phyloP scores from a whole-genome alignment of 495 filamentous ascomycete species.

The Schizothecium vesticola region DNA sequence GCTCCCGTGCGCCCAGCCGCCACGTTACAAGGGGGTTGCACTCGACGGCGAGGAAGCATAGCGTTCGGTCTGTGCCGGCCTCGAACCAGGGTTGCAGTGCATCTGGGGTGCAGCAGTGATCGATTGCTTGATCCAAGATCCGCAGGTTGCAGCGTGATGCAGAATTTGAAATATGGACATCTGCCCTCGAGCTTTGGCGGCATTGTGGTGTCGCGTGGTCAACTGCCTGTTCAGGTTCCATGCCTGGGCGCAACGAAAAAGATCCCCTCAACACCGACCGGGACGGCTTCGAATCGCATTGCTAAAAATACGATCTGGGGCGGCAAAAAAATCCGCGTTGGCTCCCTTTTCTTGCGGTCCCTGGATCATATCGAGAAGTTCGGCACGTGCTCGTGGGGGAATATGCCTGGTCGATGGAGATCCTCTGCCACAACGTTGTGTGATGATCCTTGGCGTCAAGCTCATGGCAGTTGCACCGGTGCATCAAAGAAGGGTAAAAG shows the following conservation, averaged over 20 bases:
- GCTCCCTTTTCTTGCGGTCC: background rate
- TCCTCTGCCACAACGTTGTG: constrained; percentile 6
- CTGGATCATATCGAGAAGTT: background rate
- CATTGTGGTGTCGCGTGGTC: background rate
- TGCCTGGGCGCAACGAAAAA: background rate
- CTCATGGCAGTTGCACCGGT: background rate
- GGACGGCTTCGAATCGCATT: background rate
- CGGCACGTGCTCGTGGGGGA: background rate
- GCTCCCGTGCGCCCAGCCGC: background rate
- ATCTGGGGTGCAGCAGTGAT: background rate
- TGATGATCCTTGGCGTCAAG: constrained; percentile 6
- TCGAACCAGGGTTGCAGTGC: background rate
- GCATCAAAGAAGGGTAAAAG: background rate
- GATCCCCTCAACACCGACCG: background rate
- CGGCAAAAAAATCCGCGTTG: background rate
- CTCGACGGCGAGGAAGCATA: background rate
- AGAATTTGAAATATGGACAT: background rate
- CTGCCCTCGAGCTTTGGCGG: background rate
- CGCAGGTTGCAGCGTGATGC: background rate
- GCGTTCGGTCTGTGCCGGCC: background rate
- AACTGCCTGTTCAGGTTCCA: background rate
- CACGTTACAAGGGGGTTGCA: background rate
- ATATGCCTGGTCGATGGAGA: background rate
- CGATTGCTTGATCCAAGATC: background rate
- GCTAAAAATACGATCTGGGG: background rate